A percentile compares a stretch with the other conserved stretches of the same genome.
phyloP scores from a whole-genome alignment of 2,329 filamentous ascomycete genomes.

The Pseudogymnoascus sp. region DNA sequence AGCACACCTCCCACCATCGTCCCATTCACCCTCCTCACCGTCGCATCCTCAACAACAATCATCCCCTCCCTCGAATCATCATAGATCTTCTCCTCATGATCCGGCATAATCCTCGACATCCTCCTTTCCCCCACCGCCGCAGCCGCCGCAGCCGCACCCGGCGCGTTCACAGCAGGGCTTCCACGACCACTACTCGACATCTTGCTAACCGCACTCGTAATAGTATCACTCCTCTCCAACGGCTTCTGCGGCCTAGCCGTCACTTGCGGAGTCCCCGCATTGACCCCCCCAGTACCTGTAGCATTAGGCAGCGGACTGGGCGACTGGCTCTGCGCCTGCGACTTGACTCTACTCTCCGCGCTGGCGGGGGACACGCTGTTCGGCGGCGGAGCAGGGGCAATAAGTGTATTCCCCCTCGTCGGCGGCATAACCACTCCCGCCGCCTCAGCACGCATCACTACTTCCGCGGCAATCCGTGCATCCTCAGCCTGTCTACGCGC shows the following conservation, averaged over 20 bases:
- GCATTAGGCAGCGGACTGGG: neutral
- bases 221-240: neutral
- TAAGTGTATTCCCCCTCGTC: neutral
- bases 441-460: neutral
- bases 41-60: constrained; percentile 1
- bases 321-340: neutral
- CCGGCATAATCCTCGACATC: constrained; percentile 16
- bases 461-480: neutral
- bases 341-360: neutral
- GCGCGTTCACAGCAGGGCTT: neutral
- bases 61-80: neutral
- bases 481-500: neutral
- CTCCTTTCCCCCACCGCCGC: constrained; percentile 29
- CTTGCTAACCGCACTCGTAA: neutral
- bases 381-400: neutral
- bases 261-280: neutral
- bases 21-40: neutral
- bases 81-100: neutral
- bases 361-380: neutral
- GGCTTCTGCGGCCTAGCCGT: neutral
- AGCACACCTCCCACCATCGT: constrained; percentile 26
- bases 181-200: neutral
- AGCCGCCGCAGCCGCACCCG: neutral
- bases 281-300: neutral
- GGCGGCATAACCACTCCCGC: neutral